Evolutionary conservation across 169 alveolate species (phyloP).

Genomic region (Cryptosporidium ubiquitum): DNA sequence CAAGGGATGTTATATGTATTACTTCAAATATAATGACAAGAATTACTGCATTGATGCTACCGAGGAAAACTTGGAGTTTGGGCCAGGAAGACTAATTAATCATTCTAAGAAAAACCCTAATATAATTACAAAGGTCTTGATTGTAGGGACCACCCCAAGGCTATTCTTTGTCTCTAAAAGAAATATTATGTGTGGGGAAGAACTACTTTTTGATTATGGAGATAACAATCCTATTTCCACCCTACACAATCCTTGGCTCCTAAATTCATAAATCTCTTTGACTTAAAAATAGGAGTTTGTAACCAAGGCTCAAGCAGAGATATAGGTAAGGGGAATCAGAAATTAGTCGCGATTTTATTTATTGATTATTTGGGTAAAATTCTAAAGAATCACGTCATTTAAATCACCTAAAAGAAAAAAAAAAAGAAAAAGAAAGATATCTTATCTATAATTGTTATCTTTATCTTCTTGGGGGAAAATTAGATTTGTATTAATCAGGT

Average conservation of each 20-base stretch:
- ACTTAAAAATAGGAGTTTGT: no score
- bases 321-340: not conserved
- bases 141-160: conserved; percentile 79
- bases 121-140: conserved; percentile 82
- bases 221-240: conserved; percentile 86
- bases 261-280: not conserved
- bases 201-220: conserved; percentile 89
- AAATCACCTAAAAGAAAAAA: no score
- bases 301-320: not conserved
- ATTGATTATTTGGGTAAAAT: no score
- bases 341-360: no score
- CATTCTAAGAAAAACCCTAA: conserved; percentile 88
- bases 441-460: no score
- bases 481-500: not conserved
- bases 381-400: no score
- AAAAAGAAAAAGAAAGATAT: not conserved
- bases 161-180: conserved; percentile 85
- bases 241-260: conserved; percentile 86
- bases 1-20: conserved; percentile 86
- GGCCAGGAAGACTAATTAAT: conserved; percentile 89
- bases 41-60: conserved; percentile 89
- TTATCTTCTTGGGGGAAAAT: not conserved
- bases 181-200: conserved; percentile 86
- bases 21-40: conserved; percentile 83
- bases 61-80: conserved; percentile 84